Percentiles rank a stretch among this genome's conserved stretches.
Evolutionary conservation across 2,329 filamentous ascomycete species (phyloP).

Genomic region (Cladosporium sp.): DNA sequence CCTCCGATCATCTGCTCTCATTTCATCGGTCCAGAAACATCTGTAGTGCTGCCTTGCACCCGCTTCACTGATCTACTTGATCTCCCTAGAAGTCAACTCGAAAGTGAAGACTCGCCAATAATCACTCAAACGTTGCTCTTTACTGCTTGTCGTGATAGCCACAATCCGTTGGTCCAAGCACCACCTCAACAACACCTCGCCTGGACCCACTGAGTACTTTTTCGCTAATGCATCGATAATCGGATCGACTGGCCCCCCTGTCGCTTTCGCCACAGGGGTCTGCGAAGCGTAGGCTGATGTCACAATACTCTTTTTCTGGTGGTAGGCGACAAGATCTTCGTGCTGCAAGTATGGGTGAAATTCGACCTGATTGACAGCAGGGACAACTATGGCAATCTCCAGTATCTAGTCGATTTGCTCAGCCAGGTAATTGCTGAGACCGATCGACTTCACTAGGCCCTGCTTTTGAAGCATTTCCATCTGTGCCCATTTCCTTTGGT

Average conservation of each 20-base stretch:
- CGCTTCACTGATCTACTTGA: too few species aligned
- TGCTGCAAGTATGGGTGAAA: slow-evolving; percentile 67
- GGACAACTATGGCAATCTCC: slow-evolving; percentile 49
- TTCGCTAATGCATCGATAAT: slow-evolving; percentile 48
- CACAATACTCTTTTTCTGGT: slow-evolving; percentile 46
- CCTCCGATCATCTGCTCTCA: too few species aligned
- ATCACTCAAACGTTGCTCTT: too few species aligned
- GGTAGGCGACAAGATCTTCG: too few species aligned
- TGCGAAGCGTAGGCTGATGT: slow-evolving; percentile 45
- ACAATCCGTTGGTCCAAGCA: too few species aligned
- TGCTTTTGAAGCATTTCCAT: slow-evolving; percentile 58
- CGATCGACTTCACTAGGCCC: slow-evolving; percentile 65
- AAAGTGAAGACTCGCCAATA: too few species aligned
- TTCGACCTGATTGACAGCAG: slow-evolving; percentile 41
- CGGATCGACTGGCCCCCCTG: slow-evolving; percentile 52
- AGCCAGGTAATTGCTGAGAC: slow-evolving; percentile 67
- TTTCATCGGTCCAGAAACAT: too few species aligned
- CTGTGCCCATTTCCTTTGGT: slow-evolving; percentile 67
- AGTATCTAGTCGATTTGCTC: slow-evolving; percentile 47
- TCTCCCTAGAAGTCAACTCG: too few species aligned
- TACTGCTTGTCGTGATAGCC: too few species aligned
- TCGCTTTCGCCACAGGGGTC: slow-evolving; percentile 50
- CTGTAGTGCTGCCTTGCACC: too few species aligned
- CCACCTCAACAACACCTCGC: slow-evolving; percentile 55
- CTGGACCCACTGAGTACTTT: slow-evolving; percentile 57